Percentiles rank a stretch among this genome's conserved stretches.
These are phyloP conservation scores for Cladosporium oxysporum DNA, from an alignment of 2,329 filamentous ascomycete genomes.

Conservation along the genomic window DNA sequence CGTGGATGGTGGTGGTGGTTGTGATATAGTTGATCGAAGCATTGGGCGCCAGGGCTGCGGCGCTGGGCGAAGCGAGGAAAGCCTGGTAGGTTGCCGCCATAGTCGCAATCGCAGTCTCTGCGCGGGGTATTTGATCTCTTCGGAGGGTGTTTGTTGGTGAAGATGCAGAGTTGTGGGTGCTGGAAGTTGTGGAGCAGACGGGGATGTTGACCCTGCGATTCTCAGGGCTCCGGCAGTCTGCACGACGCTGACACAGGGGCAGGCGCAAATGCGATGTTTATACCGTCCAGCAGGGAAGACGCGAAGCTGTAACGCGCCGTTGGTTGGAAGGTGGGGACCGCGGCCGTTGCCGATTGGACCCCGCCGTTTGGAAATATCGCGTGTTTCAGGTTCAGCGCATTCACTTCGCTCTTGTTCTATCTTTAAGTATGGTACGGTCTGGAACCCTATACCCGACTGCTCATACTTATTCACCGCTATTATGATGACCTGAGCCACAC, in stretches of 20 bases:
- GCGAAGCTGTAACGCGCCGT: slow-evolving; percentile 6
- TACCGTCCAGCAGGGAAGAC: slow-evolving; percentile 2
- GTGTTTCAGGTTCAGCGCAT: background rate
- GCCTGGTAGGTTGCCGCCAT: slow-evolving; percentile 47
- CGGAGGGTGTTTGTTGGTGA: background rate
- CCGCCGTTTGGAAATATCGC: background rate
- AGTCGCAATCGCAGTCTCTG: slow-evolving; percentile 20
- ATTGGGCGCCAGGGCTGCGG: slow-evolving; percentile 46
- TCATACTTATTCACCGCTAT: background rate
- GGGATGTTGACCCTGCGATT: background rate
- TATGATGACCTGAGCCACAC: background rate
- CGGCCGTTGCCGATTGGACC: slow-evolving; percentile 2
- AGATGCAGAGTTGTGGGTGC: slow-evolving; percentile 1
- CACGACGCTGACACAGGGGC: slow-evolving; percentile 11
- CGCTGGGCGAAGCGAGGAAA: slow-evolving; percentile 48
- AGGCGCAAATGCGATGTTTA: slow-evolving; percentile 11
- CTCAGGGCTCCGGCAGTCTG: background rate
- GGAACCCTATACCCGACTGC: background rate
- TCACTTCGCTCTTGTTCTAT: background rate
- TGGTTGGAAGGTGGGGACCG: slow-evolving; percentile 1
- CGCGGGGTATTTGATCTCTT: slow-evolving; percentile 15
- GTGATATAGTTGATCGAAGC: slow-evolving; percentile 76
- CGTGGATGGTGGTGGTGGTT: slow-evolving; percentile 73
- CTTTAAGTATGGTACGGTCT: background rate
- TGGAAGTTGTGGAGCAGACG: slow-evolving; percentile 8